Evolutionary conservation across 495 filamentous ascomycete genomes (phyloP), one percentile per base, ranked within the genome.

Genomic region (Penicillium longicatenatum): DNA sequence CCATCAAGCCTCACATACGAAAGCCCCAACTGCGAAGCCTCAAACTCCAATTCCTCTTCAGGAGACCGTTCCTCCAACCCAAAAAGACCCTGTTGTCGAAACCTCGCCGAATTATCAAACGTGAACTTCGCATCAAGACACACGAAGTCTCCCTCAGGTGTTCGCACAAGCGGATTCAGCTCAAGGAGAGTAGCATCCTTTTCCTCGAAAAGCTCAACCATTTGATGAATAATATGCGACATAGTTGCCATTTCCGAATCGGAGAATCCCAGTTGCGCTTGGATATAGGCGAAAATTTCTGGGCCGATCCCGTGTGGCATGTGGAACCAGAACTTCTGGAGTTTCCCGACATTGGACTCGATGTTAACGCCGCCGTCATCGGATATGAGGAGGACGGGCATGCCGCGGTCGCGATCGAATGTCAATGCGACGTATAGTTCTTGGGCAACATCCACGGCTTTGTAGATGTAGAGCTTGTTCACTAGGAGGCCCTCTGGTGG

Each of bases 161-260:
- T 67, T 14, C 59, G 64, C 3, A 68, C 73, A 24, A 75, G 62
- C 0, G 71, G 70, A 30, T 73, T 74, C 22, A 75, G 37, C 35
- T 75, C 73, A 0, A 75, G 48, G 0, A 74, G 50, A 12, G 63
- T 73, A 1, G 73, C 73, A 33, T 76, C 73, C 52, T 68, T 74
- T 22, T 68, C 61, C 6, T 31, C 31, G 50, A 76, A 76, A 0
- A 76, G 44, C 2, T 59, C 52, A 0, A 65, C 47, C 65, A 74
- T 64, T 21, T 65, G 66, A 0, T 54, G 57, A 1, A 76, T 33
- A 20, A 76, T 62, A 12, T 61, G 55, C 2, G 56, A 54, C 0
- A 71, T 55, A 1, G 35, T 49, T 2, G 19, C 39, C 58, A 72
- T 72, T 17, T 74, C 63, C 0, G 39, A 0, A 21, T 62, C 57